Evolutionary conservation across 805 yeast species (phyloP).

Genomic region (Candida khao-thaluensis): DNA sequence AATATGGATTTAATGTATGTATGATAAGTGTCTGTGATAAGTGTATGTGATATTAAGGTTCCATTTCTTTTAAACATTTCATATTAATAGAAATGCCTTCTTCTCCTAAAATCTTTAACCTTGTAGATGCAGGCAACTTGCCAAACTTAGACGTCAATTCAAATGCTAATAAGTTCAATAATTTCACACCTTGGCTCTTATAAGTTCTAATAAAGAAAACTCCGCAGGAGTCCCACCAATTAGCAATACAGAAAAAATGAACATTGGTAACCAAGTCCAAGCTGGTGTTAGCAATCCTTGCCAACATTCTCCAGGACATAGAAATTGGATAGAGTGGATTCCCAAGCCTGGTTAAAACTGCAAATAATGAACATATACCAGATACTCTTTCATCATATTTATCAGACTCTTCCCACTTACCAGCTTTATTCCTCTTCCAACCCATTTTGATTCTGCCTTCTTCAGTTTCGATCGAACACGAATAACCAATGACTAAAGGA

Average conservation of each 20-base stretch:
- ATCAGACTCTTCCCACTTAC: conserved; percentile 59
- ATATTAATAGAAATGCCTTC: conserved; percentile 63
- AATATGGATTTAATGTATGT: neutral
- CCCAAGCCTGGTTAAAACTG: conserved; percentile 59
- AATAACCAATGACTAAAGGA: conserved; percentile 81
- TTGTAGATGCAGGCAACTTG: conserved; percentile 72
- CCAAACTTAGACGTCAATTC: conserved; percentile 17
- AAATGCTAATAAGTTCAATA: conserved; percentile 10
- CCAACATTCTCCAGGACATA: conserved; percentile 65
- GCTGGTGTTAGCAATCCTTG: conserved; percentile 66
- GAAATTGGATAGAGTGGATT: conserved; percentile 46
- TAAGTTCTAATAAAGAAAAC: conserved; percentile 52
- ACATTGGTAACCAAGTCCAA: conserved; percentile 53
- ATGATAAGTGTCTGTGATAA: neutral
- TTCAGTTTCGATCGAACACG: conserved; percentile 73
- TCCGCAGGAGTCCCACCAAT: conserved; percentile 93
- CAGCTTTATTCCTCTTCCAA: conserved; percentile 58
- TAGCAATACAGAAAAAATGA: conserved; percentile 68
- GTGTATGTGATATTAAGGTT: conserved; percentile 11
- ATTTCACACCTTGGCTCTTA: conserved; percentile 68
- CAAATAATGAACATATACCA: conserved; percentile 81
- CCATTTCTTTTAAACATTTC: conserved; percentile 47
- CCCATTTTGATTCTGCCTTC: conserved; percentile 87
- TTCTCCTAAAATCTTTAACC: conserved; percentile 75
- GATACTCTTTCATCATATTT: conserved; percentile 82